phyloP scores from a whole-genome alignment of 768 basidiomycete species.

The Leccinum uliginosum region DNA sequence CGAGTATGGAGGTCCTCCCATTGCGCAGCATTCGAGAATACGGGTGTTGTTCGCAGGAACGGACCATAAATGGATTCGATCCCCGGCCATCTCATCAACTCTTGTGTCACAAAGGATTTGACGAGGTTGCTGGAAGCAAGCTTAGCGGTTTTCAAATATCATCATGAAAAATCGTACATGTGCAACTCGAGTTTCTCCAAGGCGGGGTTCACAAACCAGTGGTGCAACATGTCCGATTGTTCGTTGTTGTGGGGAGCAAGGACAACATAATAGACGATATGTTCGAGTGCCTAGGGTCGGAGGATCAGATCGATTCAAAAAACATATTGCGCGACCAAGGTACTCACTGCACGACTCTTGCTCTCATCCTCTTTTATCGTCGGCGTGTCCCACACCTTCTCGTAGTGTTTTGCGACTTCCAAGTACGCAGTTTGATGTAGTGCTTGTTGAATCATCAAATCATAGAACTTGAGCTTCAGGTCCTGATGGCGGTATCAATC shows the following conservation, averaged over 20 bases:
- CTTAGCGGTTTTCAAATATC: constrained; percentile 2
- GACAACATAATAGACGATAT: constrained; percentile 91
- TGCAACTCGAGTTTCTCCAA: constrained; percentile 79
- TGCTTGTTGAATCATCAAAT: constrained; percentile 94
- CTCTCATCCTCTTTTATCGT: constrained; percentile 82
- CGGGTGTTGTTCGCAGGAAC: constrained; percentile 71
- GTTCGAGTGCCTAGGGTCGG: constrained; percentile 72
- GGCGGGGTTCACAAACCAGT: constrained; percentile 74
- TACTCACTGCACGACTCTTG: constrained; percentile 63
- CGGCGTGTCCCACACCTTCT: constrained; percentile 97
- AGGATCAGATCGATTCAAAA: constrained; percentile 1
- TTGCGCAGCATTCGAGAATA: constrained; percentile 73
- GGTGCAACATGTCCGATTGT: constrained; percentile 94
- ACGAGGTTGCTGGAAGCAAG: constrained; percentile 68
- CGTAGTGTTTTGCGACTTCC: constrained; percentile 91
- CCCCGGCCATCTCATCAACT: constrained; percentile 96
- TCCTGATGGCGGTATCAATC: constrained; percentile 48
- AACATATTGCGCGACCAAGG: neutral
- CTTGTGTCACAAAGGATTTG: constrained; percentile 89
- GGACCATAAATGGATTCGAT: constrained; percentile 86
- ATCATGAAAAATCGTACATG: constrained; percentile 50
- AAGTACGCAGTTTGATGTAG: constrained; percentile 82
- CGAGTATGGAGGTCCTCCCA: constrained; percentile 96
- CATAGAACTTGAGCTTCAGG: constrained; percentile 93
- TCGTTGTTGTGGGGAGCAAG: constrained; percentile 95